Base-by-base conservation (phyloP, 352 stramenopile species). In the Phytophthora lateralis region DNA sequence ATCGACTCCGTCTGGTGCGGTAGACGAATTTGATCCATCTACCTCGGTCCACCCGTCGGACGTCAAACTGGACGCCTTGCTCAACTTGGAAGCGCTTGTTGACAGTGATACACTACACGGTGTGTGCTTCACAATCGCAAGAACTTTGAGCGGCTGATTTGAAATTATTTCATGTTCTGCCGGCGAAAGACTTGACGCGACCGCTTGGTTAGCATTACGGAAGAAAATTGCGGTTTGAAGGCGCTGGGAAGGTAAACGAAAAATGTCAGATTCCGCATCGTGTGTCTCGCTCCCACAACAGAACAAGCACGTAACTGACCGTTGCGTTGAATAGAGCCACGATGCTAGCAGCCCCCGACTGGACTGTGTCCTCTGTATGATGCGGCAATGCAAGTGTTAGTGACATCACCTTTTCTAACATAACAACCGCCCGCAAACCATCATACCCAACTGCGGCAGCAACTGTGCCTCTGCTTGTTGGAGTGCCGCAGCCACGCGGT, bases 171-270 rank as follows among this genome's bases (percentile, higher is more conserved):
- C 81, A 2, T 66, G 64, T 50, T 90, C 81, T 2, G 61, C 71
- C 34, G 66, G 45, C 10, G 71, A 85, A 6, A 94, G 61, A 14
- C 78, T 75, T 7, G 59, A 72, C 8, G 83, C 63, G 9, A 91
- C 51, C 3, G 72, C 73, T 60, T 89, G 62, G 52, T 87, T 85
- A 7, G 78, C 71, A 49, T 90, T 76, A 37, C 69, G 80, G 58
- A 92, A 94, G 66, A 94, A 92, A 20, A 84, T 85, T 27, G 82
- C 74, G 9, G 85, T 73, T 66, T 92, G 85, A 26, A 94, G 62
- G 3, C 82, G 72, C 80, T 90, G 38, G 21, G 50, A 3, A 17
- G 14, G 15, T 37, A 8, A 42, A 27, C 55, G 60, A 41, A 17
- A 2, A 62, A 57, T 37, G 17, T 44, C 17, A 44, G 17, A 15